Conservation (phyloP, 1,284 basidiomycete genomes). For the Apiotrichum siamense region DNA sequence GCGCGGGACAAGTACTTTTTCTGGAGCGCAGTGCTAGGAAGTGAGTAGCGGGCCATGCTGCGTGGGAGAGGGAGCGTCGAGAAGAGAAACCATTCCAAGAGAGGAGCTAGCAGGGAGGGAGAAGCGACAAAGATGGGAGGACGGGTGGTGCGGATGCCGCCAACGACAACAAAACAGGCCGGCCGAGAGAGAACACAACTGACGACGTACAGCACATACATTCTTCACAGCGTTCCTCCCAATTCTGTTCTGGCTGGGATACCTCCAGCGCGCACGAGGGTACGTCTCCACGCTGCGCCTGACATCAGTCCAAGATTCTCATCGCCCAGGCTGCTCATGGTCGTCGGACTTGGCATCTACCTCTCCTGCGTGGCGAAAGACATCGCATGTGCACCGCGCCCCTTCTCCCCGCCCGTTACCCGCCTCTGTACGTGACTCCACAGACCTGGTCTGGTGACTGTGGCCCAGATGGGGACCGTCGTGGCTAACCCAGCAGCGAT, state of each 20-base stretch:
- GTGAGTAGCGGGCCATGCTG: constrained; percentile 23
- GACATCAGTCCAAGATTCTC: neutral
- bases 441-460: too few relatives aligned
- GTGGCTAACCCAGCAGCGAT: too few relatives aligned
- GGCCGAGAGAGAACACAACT: neutral
- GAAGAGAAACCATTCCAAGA: too few relatives aligned
- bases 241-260: constrained; percentile 80
- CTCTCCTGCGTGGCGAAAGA: constrained; percentile 80
- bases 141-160: too few relatives aligned
- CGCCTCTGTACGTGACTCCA: constrained; percentile 53
- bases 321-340: constrained; percentile 57
- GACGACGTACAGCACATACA: constrained; percentile 61
- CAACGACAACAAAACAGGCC: too few relatives aligned
- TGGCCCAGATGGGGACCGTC: too few relatives aligned
- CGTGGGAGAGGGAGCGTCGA: too few relatives aligned
- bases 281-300: constrained; percentile 50
- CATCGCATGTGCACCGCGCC: constrained; percentile 81
- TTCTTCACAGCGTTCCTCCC: constrained; percentile 92
- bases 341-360: constrained; percentile 77
- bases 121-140: neutral
- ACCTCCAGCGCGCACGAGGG: constrained; percentile 64
- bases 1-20: constrained; percentile 83
- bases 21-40: constrained; percentile 79
- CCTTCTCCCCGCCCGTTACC: constrained; percentile 82
- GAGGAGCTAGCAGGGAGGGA: neutral